These are phyloP conservation scores for Ophiostoma fasciatum DNA, from an alignment of 2,329 filamentous ascomycete genomes.

Conservation along the genomic window DNA sequence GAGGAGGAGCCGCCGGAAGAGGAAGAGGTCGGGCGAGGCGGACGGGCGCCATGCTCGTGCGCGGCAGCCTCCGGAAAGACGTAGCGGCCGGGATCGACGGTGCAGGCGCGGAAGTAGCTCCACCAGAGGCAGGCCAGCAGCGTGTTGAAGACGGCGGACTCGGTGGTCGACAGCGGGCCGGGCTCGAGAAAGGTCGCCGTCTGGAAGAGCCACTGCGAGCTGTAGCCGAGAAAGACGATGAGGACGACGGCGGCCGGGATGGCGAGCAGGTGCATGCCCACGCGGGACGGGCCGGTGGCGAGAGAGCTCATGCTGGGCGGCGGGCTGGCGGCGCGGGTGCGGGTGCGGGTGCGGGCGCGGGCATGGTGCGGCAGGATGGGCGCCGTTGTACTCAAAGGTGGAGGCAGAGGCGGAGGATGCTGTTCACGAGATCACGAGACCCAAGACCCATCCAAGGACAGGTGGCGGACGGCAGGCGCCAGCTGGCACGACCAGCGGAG, in stretches of 20 bases:
- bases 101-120: conserved; percentile 50
- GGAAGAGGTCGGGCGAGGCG: not conserved
- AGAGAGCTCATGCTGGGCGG: conserved; percentile 11
- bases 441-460: too few species aligned
- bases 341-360: too few species aligned
- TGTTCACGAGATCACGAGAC: too few species aligned
- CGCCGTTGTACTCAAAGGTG: too few species aligned
- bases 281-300: conserved; percentile 23
- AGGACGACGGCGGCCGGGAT: conserved; percentile 53
- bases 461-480: too few species aligned
- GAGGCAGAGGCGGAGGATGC: too few species aligned
- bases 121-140: conserved; percentile 50
- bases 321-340: too few species aligned
- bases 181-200: conserved; percentile 42
- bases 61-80: conserved; percentile 19
- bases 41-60: too few species aligned
- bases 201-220: conserved; percentile 56
- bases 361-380: too few species aligned
- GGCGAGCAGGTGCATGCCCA: conserved; percentile 40
- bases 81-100: conserved; percentile 42
- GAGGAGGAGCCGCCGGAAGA: conserved; percentile 3
- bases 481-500: too few species aligned
- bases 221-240: conserved; percentile 55
- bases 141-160: conserved; percentile 51
- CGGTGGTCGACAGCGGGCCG: conserved; percentile 39